phyloP scores from a whole-genome alignment of 108 stramenopile genomes.

The Pseudonitzschia delicatissima region DNA sequence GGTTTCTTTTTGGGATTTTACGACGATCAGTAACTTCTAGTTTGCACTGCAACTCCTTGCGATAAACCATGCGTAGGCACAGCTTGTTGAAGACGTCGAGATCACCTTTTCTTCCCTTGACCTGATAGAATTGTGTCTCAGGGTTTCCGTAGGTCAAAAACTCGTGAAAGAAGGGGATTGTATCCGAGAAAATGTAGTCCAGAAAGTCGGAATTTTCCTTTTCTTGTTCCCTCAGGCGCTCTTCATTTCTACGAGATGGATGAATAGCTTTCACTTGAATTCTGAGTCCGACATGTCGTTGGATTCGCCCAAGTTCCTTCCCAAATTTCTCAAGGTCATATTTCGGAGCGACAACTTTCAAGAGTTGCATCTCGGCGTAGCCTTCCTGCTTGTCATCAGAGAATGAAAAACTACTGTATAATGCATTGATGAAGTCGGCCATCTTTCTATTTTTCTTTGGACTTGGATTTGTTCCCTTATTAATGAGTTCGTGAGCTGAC shows the following conservation, averaged over 20 bases:
- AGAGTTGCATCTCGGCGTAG: background rate
- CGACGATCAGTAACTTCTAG: slow-evolving; percentile 6
- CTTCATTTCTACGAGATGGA: background rate
- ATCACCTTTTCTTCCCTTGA: slow-evolving; percentile 1
- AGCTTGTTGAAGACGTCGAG: background rate
- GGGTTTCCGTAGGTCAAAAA: background rate
- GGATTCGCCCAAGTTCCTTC: background rate
- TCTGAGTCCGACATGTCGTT: background rate
- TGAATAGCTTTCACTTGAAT: background rate
- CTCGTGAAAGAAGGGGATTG: slow-evolving; percentile 10
- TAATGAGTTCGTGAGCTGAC: too few species aligned
- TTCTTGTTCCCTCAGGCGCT: background rate
- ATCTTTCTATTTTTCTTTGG: background rate
- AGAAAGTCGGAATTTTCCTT: slow-evolving; percentile 1
- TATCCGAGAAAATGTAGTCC: slow-evolving; percentile 4
- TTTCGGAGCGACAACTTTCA: background rate
- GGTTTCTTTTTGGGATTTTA: background rate
- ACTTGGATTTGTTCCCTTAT: background rate
- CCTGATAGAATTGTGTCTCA: background rate
- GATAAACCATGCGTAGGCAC: background rate
- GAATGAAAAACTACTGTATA: background rate
- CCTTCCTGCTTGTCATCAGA: background rate
- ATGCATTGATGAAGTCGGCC: slow-evolving; percentile 1
- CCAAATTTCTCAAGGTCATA: background rate
- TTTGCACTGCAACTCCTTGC: slow-evolving; percentile 8